Percentiles rank a stretch among this genome's conserved stretches.
phyloP scores from a whole-genome alignment of 2,329 filamentous ascomycete genomes.

The Claviceps citrina region DNA sequence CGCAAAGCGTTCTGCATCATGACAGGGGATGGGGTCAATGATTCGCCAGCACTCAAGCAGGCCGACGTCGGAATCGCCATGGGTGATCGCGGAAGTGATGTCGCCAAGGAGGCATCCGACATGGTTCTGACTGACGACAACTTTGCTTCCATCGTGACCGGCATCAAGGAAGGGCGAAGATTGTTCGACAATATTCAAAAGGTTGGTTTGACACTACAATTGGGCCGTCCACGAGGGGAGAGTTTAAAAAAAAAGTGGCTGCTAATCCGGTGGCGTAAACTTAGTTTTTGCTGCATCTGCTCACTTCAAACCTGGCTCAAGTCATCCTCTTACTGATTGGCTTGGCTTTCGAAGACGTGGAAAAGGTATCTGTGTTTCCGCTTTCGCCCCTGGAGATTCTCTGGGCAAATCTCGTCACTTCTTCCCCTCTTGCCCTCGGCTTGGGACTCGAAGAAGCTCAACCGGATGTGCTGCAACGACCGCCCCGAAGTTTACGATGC shows the following conservation, averaged over 20 bases:
- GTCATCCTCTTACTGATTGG: slow-evolving; percentile 54
- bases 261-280: not conserved
- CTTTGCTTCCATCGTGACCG: slow-evolving; percentile 66
- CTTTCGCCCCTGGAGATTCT: slow-evolving; percentile 59
- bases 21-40: slow-evolving; percentile 64
- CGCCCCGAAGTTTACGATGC: slow-evolving; percentile 43
- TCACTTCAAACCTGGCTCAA: slow-evolving; percentile 56
- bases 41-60: slow-evolving; percentile 56
- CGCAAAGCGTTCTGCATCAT: slow-evolving; percentile 55
- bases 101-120: slow-evolving; percentile 68
- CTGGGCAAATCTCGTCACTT: slow-evolving; percentile 64
- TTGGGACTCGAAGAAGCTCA: slow-evolving; percentile 55
- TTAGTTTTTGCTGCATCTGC: slow-evolving; percentile 48
- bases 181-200: slow-evolving; percentile 63
- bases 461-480: slow-evolving; percentile 50
- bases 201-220: too few relatives aligned
- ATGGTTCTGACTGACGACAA: slow-evolving; percentile 84
- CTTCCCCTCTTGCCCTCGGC: slow-evolving; percentile 54
- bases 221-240: too few relatives aligned
- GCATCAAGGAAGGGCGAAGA: slow-evolving; percentile 53
- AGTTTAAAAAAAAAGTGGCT: not conserved
- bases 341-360: slow-evolving; percentile 49
- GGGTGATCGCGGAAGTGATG: slow-evolving; percentile 55
- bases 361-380: slow-evolving; percentile 48
- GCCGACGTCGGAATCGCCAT: slow-evolving; percentile 65